Evolutionary conservation across 257 asterid genomes (phyloP), one percentile per base, ranked within the genome.

Genomic region (Ilex asprella): DNA sequence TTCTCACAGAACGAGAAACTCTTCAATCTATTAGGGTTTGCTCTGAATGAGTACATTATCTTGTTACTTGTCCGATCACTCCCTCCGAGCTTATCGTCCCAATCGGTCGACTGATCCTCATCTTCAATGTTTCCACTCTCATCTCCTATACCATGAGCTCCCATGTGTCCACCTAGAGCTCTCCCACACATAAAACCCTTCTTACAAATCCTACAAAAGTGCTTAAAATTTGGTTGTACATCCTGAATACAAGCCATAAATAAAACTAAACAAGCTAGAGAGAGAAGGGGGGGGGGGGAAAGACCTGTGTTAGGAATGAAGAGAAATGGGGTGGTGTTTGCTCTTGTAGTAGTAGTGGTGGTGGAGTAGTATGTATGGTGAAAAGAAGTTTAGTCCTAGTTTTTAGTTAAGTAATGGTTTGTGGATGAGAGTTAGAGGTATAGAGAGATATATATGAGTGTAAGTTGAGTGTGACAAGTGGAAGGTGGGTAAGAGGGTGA

Each of bases 101-200:
- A 85, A 64, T 84, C 96, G 46, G 85, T 84, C 0, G 72, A 74
- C 2, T 62, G 71, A 21, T 91, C 94, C 11, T 92, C 95, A 10
- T 82, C 89, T 9, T 86, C 91, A 43, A 85, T 47, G 44, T 32
- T 70, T 39, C 70, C 81, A 35, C 61, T 72, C 12, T 85, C 96
- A 58, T 91, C 88, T 3, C 94, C 92, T 12, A 84, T 84, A 0
- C 94, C 98, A 60, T 92, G 99, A 50, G 99, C 97, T 65, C 99
- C 78, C 99, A 92, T 92, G 71, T 89, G 97, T 49, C 96, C 96
- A 16, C 97, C 97, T 32, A 92, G 86, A 32, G 95, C 99, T 54
- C 97, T 65, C 12, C 99, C 97, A 61, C 97, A 92, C 91, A 89
- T 81, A 61, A 92, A 92, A 5, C 95, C 99, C 72, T 87, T 92